A percentile compares a stretch with the other conserved stretches of the same genome.
Evolutionary conservation across 495 filamentous ascomycete genomes (phyloP).

Genomic region (Ramalina peruviana): DNA sequence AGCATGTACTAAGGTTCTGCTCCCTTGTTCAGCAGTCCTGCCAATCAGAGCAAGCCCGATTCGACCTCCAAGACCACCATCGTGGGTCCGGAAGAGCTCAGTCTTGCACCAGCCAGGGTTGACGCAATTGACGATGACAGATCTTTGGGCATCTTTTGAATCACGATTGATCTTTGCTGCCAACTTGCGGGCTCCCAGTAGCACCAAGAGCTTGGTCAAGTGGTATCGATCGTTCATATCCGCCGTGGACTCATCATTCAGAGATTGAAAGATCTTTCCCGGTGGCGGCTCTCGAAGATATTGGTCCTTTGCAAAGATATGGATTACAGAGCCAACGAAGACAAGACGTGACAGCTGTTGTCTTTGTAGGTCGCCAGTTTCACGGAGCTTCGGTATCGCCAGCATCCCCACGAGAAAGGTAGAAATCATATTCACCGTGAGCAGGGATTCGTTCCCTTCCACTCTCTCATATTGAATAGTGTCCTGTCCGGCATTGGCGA

Average conservation of each 20-base stretch:
- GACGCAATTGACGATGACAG: conserved; percentile 23
- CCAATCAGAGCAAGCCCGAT: conserved; percentile 4
- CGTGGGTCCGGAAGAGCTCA: conserved; percentile 7
- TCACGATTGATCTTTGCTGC: neutral
- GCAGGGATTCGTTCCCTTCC: conserved; percentile 21
- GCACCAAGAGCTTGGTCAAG: conserved; percentile 1
- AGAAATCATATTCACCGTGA: conserved; percentile 29
- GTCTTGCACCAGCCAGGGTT: conserved; percentile 25
- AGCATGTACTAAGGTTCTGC: conserved; percentile 8
- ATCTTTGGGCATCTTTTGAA: neutral
- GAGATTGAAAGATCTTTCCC: conserved; percentile 16
- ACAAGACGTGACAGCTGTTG: conserved; percentile 7
- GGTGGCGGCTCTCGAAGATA: conserved; percentile 12
- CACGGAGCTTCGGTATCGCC: conserved; percentile 12
- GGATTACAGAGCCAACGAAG: conserved; percentile 15
- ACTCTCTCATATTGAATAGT: conserved; percentile 4
- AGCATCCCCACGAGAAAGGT: conserved; percentile 22
- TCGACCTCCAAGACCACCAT: conserved; percentile 1
- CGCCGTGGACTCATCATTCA: conserved; percentile 9
- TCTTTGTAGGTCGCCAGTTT: neutral
- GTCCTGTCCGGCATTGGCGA: conserved; percentile 19
- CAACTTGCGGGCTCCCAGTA: neutral
- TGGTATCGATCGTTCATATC: conserved; percentile 4
- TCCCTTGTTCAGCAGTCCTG: conserved; percentile 4
- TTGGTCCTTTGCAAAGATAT: conserved; percentile 11